Percentiles rank a stretch among this genome's conserved stretches.
Evolutionary conservation across 345 rosid species (phyloP).

Genomic region (Combretum micranthum): DNA sequence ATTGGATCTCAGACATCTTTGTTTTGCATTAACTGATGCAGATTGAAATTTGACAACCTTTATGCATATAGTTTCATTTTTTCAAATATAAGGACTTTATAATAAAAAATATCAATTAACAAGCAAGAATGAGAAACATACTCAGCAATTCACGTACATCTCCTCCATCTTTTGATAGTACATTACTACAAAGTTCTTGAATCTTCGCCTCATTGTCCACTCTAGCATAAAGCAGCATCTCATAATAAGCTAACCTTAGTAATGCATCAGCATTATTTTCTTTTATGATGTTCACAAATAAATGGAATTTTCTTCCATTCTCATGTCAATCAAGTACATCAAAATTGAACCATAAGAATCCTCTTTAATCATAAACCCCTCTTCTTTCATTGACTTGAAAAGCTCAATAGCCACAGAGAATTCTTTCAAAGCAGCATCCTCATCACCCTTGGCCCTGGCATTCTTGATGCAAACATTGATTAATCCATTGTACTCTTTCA

Average conservation of each 20-base stretch:
- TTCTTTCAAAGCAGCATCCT: conserved; percentile 33
- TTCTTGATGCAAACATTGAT: conserved; percentile 40
- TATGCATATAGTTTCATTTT: not conserved
- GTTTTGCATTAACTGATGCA: too few relatives aligned
- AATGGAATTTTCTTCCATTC: conserved; percentile 53
- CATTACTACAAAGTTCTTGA: conserved; percentile 37
- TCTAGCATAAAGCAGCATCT: conserved; percentile 65
- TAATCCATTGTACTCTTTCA: conserved; percentile 54
- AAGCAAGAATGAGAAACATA: conserved; percentile 9
- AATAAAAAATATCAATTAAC: not conserved
- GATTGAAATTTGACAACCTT: not conserved
- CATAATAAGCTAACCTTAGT: conserved; percentile 68
- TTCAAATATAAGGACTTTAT: not conserved
- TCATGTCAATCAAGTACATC: conserved; percentile 50
- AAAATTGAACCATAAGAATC: conserved; percentile 60
- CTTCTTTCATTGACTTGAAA: conserved; percentile 54
- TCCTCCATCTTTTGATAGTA: conserved; percentile 19
- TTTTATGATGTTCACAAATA: conserved; percentile 26
- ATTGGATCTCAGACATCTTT: too few relatives aligned
- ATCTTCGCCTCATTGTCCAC: conserved; percentile 45
- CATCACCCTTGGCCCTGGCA: conserved; percentile 38
- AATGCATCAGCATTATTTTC: conserved; percentile 26
- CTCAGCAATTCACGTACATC: conserved; percentile 37
- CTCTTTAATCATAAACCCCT: conserved; percentile 56
- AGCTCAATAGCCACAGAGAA: conserved; percentile 35